These are phyloP conservation scores for Globisporangium lucens DNA, from an alignment of 352 stramenopile species.

Conservation along the genomic window DNA sequence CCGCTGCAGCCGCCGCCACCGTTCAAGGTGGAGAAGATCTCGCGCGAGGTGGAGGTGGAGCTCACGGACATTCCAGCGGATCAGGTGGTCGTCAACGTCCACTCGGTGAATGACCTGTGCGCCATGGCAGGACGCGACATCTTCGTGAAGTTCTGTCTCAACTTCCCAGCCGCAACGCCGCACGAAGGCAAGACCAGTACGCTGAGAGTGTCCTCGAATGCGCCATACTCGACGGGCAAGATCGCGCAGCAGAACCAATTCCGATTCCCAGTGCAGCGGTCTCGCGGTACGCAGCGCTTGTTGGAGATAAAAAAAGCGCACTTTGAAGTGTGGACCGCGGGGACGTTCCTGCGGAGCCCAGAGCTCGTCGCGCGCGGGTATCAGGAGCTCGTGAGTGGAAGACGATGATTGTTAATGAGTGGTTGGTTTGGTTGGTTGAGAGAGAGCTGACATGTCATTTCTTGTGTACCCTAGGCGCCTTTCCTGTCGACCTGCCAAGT, in stretches of 20 bases:
- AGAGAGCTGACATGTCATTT: neutral
- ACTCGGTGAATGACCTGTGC: conserved; percentile 39
- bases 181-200: conserved; percentile 57
- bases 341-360: conserved; percentile 58
- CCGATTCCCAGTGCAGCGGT: conserved; percentile 51
- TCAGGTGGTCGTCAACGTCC: conserved; percentile 47
- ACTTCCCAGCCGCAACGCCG: conserved; percentile 50
- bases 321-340: conserved; percentile 73
- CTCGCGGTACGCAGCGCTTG: conserved; percentile 62
- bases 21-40: conserved; percentile 39
- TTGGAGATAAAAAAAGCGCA: conserved; percentile 79
- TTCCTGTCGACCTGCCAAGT: conserved; percentile 54
- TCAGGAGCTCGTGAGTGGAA: conserved; percentile 51
- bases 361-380: conserved; percentile 65
- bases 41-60: conserved; percentile 43
- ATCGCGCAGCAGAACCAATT: conserved; percentile 29
- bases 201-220: conserved; percentile 29
- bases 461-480: conserved; percentile 28
- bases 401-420: neutral
- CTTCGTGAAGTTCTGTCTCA: conserved; percentile 74
- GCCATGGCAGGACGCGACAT: conserved; percentile 44
- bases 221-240: conserved; percentile 27
- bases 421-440: too few relatives aligned
- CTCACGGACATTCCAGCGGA: conserved; percentile 43
- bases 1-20: conserved; percentile 43